These are phyloP conservation scores for Phytopythium helicoides DNA, from an alignment of 352 stramenopile genomes.

Conservation along the genomic window DNA sequence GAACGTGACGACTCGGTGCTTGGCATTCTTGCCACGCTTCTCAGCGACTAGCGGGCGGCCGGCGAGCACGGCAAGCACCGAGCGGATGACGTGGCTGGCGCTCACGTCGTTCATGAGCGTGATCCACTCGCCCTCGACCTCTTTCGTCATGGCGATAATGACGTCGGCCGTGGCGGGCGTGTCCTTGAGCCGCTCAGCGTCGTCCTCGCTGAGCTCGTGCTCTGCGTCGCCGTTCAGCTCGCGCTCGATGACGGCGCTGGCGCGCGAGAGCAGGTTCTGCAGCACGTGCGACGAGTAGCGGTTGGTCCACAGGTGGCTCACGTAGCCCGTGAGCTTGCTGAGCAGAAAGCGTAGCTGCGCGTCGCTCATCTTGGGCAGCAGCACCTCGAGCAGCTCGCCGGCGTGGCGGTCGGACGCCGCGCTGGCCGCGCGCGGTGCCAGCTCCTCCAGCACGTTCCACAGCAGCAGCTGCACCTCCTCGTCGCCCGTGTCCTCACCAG, in stretches of 20 bases:
- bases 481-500: slow-evolving; percentile 44
- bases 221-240: slow-evolving; percentile 23
- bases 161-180: slow-evolving; percentile 63
- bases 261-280: slow-evolving; percentile 67
- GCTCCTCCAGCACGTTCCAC: slow-evolving; percentile 81
- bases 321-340: slow-evolving; percentile 78
- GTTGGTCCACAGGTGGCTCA: slow-evolving; percentile 84
- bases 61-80: slow-evolving; percentile 60
- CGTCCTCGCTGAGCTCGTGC: slow-evolving; percentile 26
- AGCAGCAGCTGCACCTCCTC: slow-evolving; percentile 65
- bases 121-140: slow-evolving; percentile 79
- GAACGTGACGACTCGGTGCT: slow-evolving; percentile 70
- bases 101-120: slow-evolving; percentile 86
- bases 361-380: slow-evolving; percentile 71
- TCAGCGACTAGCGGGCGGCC: slow-evolving; percentile 65
- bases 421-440: slow-evolving; percentile 70
- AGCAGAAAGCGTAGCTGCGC: slow-evolving; percentile 71
- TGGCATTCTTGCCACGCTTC: slow-evolving; percentile 81
- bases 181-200: slow-evolving; percentile 61
- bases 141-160: slow-evolving; percentile 71
- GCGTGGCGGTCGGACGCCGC: slow-evolving; percentile 75
- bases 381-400: slow-evolving; percentile 63
- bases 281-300: slow-evolving; percentile 86
- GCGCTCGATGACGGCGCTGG: slow-evolving; percentile 49
- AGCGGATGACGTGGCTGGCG: slow-evolving; percentile 79